These are phyloP conservation scores for Alternaria sp. DNA, from an alignment of 2,329 filamentous ascomycete genomes.

Conservation along the genomic window DNA sequence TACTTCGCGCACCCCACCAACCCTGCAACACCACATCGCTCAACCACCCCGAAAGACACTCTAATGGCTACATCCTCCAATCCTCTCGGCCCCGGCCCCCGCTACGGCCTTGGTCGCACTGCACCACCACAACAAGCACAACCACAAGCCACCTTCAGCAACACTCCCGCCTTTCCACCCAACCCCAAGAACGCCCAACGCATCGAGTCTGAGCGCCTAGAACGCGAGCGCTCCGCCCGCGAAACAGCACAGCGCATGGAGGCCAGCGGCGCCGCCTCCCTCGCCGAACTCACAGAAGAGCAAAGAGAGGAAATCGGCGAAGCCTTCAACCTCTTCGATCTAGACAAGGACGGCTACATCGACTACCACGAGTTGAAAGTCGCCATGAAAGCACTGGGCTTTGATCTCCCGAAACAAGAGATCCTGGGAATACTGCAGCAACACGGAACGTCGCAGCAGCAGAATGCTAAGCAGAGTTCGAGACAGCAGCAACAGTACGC, in stretches of 20 bases:
- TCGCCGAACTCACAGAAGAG: constrained; percentile 77
- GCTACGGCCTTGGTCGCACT: constrained; percentile 59
- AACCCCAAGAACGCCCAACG: constrained; percentile 53
- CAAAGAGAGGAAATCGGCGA: constrained; percentile 93
- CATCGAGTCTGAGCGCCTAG: constrained; percentile 51
- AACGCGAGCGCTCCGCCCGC: constrained; percentile 54
- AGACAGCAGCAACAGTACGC: constrained; percentile 27
- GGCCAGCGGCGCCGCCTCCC: constrained; percentile 56
- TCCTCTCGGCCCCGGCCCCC: constrained; percentile 64
- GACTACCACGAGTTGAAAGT: constrained; percentile 99
- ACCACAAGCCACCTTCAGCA: constrained; percentile 39
- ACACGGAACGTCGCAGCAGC: constrained; percentile 64
- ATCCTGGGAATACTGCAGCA: constrained; percentile 81
- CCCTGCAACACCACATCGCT: not conserved
- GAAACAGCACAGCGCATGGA: constrained; percentile 48
- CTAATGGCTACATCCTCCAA: constrained; percentile 62
- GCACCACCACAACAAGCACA: constrained; percentile 19
- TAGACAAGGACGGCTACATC: constrained; percentile 91
- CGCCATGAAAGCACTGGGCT: constrained; percentile 92
- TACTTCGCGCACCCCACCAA: constrained; percentile 10
- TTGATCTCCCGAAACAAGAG: constrained; percentile 86
- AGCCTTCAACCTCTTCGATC: constrained; percentile 96
- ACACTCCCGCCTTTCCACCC: constrained; percentile 51
- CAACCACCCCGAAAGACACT: constrained; percentile 6
- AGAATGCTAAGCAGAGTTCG: constrained; percentile 1